Base-by-base conservation (phyloP, 306 rosid species). In the Calophaca sinica region DNA sequence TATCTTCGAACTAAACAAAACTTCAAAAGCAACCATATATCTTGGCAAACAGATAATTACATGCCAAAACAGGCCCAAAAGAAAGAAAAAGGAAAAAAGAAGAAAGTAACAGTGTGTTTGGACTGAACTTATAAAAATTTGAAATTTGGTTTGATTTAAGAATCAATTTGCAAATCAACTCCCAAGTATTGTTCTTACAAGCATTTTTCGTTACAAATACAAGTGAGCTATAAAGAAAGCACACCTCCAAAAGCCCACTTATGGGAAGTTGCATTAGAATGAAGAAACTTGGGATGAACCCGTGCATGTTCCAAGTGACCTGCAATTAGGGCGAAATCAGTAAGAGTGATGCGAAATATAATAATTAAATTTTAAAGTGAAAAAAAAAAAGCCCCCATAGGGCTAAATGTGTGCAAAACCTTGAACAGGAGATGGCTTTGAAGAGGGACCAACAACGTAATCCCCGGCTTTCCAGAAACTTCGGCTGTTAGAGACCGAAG, bases 181-280 rank as follows among this genome's bases (percentile, higher is more conserved):
- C 55, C 46, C 26, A 75, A 75, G 39, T 7, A 8, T 12, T 28
- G 55, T 62, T 61, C 7, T 3, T 15, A 60, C 44, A 60, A 32
- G 10, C 65, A 60, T 10, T 11, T 49, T 3, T 49, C 1, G 12
- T 6, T 15, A 45, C 8, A 64, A 74, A 28, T 44, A 59, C 41
- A 80, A 68, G 35, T 54, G 36, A 80, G 61, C 4, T 5, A 38
- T 9, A 68, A 46, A 33, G 73, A 76, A 72, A 71, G 14, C 50
- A 60, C 59, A 94, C 98, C 98, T 78, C 98, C 98, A 84, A 94
- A 94, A 51, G 98, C 97, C 98, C 98, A 94, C 63, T 88, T 94
- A 84, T 94, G 98, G 2, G 98, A 91, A 44, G 98, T 94, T 3
- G 98, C 98, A 76, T 94, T 94, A 3, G 98, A 89, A 87, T 94